Conservation (phyloP, 2,329 filamentous ascomycete species). For the Thermothelomyces thermophilus region DNA sequence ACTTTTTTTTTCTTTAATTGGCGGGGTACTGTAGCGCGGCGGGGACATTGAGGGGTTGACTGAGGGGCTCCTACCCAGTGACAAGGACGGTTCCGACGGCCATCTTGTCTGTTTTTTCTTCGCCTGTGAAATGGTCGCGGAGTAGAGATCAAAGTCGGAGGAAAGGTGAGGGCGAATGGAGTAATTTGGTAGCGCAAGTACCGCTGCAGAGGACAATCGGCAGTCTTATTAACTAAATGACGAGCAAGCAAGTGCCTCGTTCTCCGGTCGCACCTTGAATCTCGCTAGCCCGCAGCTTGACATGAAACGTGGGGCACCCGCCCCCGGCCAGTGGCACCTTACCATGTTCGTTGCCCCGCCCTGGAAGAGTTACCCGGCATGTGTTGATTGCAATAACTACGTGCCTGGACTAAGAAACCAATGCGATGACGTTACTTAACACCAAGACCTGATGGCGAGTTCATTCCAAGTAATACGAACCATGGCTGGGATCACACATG, state of each 20-base stretch:
- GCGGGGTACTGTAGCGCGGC: conserved; percentile 6
- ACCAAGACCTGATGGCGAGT: too few relatives aligned
- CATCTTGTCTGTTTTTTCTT: conserved; percentile 48
- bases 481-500: too few relatives aligned
- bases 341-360: too few relatives aligned
- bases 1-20: conserved; percentile 1
- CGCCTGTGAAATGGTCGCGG: conserved; percentile 2
- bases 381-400: too few relatives aligned
- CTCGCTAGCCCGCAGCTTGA: conserved; percentile 20
- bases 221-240: conserved; percentile 2
- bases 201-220: background rate
- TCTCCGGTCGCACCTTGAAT: conserved; percentile 10
- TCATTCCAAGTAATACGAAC: too few relatives aligned
- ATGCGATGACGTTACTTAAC: too few relatives aligned
- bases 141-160: background rate
- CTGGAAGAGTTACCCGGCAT: too few relatives aligned
- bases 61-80: conserved; percentile 63
- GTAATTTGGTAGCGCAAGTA: background rate
- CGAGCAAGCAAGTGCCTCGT: background rate
- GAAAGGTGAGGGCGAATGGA: background rate
- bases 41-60: conserved; percentile 10
- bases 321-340: background rate
- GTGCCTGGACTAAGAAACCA: too few relatives aligned
- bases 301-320: conserved; percentile 18
- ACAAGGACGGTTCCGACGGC: conserved; percentile 81